These are phyloP conservation scores for Xylaria sp. DNA, from an alignment of 2,329 filamentous ascomycete species.

Conservation along the genomic window DNA sequence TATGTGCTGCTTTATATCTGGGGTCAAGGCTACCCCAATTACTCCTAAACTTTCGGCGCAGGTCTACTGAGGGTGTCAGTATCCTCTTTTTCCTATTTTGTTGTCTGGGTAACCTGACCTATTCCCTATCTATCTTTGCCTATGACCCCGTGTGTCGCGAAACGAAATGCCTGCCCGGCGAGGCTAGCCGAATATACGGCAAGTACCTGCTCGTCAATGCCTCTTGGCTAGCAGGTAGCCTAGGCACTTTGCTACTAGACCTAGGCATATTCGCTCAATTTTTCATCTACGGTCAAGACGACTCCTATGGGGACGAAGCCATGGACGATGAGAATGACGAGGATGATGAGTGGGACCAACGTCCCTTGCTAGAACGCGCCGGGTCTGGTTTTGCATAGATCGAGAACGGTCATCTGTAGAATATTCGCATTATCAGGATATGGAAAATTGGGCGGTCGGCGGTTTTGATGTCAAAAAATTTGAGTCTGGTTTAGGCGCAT, in stretches of 20 bases:
- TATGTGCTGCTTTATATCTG: constrained; percentile 90
- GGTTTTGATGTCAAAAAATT: constrained; percentile 17
- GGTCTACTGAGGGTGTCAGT: constrained; percentile 91
- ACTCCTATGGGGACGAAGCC: constrained; percentile 45
- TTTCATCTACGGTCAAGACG: constrained; percentile 76
- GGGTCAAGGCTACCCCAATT: constrained; percentile 90
- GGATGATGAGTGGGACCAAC: constrained; percentile 45
- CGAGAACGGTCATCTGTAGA: constrained; percentile 1
- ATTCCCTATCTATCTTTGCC: constrained; percentile 89
- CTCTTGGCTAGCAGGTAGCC: constrained; percentile 89
- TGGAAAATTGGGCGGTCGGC: constrained; percentile 22
- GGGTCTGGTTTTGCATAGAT: constrained; percentile 40
- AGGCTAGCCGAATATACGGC: constrained; percentile 74
- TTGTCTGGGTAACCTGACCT: constrained; percentile 93
- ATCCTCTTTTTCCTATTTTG: constrained; percentile 97
- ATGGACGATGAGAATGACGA: constrained; percentile 46
- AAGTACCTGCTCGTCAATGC: constrained; percentile 89
- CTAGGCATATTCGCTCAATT: constrained; percentile 90
- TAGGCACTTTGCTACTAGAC: constrained; percentile 87
- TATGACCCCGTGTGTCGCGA: constrained; percentile 78
- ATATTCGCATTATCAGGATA: constrained; percentile 26
- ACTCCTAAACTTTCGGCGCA: constrained; percentile 89
- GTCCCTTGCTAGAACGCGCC: constrained; percentile 47
- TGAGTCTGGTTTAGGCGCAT: constrained; percentile 6
- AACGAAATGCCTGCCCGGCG: constrained; percentile 69